These are phyloP conservation scores for Aspergillus brunneoviolaceus DNA, from an alignment of 2,329 filamentous ascomycete species.

Conservation along the genomic window DNA sequence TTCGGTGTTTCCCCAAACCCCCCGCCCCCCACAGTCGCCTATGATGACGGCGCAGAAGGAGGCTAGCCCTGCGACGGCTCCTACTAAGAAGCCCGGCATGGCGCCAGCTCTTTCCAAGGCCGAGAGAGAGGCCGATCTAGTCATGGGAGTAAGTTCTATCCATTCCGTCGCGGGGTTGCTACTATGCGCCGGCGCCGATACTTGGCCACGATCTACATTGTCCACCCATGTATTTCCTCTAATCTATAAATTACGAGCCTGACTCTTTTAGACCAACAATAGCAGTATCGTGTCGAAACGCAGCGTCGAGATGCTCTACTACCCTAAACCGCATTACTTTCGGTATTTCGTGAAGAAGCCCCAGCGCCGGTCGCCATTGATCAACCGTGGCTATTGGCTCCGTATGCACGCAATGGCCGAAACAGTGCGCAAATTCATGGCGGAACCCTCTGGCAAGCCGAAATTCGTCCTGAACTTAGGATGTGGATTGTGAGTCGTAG, in stretches of 20 bases:
- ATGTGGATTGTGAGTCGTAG: constrained; percentile 75
- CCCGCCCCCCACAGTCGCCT: not conserved
- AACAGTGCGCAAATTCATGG: constrained; percentile 71
- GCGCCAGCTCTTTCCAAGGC: constrained; percentile 26
- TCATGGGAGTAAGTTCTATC: constrained; percentile 51
- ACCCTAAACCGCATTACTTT: constrained; percentile 79
- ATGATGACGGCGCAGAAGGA: constrained; percentile 4
- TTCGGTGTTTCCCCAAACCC: not conserved
- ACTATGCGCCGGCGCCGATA: constrained; percentile 6
- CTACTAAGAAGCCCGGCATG: constrained; percentile 19
- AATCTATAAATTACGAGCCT: not conserved
- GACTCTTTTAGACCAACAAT: constrained; percentile 68
- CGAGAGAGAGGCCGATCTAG: constrained; percentile 51
- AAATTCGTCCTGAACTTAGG: constrained; percentile 83
- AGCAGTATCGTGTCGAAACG: constrained; percentile 91
- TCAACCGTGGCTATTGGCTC: constrained; percentile 87
- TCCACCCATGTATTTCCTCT: not conserved
- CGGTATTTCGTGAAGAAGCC: constrained; percentile 84
- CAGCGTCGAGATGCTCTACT: constrained; percentile 87
- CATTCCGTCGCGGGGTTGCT: not conserved
- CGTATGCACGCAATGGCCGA: constrained; percentile 80
- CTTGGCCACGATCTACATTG: constrained; percentile 2
- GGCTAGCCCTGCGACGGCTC: constrained; percentile 13
- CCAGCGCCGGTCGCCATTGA: constrained; percentile 78
- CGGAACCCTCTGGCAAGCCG: constrained; percentile 52